Conservation (phyloP, 1,139 yeast species). For the Pichia sp. region DNA sequence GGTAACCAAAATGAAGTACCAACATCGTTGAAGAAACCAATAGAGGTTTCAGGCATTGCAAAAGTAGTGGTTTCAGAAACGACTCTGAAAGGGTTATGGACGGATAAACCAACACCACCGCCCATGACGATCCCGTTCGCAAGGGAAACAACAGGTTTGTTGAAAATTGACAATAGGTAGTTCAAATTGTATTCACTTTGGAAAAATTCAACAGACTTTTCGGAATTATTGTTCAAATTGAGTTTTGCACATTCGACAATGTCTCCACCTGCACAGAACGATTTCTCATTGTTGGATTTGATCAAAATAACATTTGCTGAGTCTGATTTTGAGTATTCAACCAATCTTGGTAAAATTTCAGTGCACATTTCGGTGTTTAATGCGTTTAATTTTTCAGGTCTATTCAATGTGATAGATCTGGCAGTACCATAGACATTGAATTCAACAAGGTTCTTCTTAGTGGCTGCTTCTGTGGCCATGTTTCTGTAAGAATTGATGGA, state of each 20-base stretch:
- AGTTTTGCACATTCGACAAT: slow-evolving; percentile 65
- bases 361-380: slow-evolving; percentile 72
- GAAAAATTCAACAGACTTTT: slow-evolving; percentile 59
- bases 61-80: slow-evolving; percentile 85
- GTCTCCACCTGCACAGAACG: slow-evolving; percentile 91
- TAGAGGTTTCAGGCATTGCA: slow-evolving; percentile 98
- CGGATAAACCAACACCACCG: slow-evolving; percentile 91
- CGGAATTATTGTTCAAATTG: slow-evolving; percentile 40
- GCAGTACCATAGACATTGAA: slow-evolving; percentile 58
- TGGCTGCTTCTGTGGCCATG: slow-evolving; percentile 15
- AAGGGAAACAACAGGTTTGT: slow-evolving; percentile 76
- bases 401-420: slow-evolving; percentile 69
- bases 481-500: slow-evolving; percentile 8
- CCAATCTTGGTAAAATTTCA: slow-evolving; percentile 63
- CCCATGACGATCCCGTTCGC: slow-evolving; percentile 98
- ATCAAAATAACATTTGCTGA: slow-evolving; percentile 59
- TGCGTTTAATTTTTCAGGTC: slow-evolving; percentile 81
- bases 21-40: slow-evolving; percentile 95
- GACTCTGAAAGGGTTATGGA: slow-evolving; percentile 90
- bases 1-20: slow-evolving; percentile 90
- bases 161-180: slow-evolving; percentile 68
- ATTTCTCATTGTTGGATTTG: slow-evolving; percentile 55
- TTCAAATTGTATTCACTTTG: slow-evolving; percentile 75
- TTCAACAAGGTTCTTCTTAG: slow-evolving; percentile 37
- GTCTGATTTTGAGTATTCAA: slow-evolving; percentile 67